These are phyloP conservation scores for Domatiomyces catenatus DNA, from an alignment of 2,329 filamentous ascomycete species.

Conservation along the genomic window DNA sequence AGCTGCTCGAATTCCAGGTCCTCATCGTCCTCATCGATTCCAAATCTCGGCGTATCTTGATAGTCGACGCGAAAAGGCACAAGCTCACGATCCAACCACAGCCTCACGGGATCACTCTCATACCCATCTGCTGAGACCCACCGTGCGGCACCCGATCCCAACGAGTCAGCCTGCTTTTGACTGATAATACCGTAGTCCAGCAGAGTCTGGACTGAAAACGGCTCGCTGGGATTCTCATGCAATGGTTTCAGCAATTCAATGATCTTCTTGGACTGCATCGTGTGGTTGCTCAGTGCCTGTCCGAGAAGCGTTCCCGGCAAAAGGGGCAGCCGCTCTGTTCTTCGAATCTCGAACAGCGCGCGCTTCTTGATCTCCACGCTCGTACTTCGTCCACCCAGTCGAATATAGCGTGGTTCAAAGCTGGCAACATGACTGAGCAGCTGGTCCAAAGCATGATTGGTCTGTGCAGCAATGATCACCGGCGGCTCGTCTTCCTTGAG, in stretches of 20 bases:
- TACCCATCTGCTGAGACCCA: conserved; percentile 26
- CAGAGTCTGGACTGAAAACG: conserved; percentile 43
- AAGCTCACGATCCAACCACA: conserved; percentile 44
- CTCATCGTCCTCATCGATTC: conserved; percentile 43
- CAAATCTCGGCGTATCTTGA: conserved; percentile 31
- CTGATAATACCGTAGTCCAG: conserved; percentile 43
- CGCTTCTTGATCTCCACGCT: conserved; percentile 49
- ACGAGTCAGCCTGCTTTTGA: conserved; percentile 45
- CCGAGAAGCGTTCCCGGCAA: conserved; percentile 28
- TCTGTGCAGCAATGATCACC: conserved; percentile 69
- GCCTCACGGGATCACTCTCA: conserved; percentile 28
- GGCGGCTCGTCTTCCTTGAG: conserved; percentile 43
- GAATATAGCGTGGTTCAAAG: conserved; percentile 48
- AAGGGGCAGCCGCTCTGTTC: conserved; percentile 19
- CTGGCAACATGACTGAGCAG: conserved; percentile 49
- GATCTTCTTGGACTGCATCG: conserved; percentile 29
- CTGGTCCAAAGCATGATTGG: conserved; percentile 82
- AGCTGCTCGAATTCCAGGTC: conserved; percentile 43
- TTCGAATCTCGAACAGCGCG: conserved; percentile 49
- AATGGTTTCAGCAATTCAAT: conserved; percentile 30
- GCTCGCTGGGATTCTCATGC: conserved; percentile 21
- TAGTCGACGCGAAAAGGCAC: conserved; percentile 31
- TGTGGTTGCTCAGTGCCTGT: conserved; percentile 28
- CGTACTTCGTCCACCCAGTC: conserved; percentile 54
- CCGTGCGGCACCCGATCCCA: conserved; percentile 35